phyloP scores from a whole-genome alignment of 306 rosid species.

The Vigna trinervia region DNA sequence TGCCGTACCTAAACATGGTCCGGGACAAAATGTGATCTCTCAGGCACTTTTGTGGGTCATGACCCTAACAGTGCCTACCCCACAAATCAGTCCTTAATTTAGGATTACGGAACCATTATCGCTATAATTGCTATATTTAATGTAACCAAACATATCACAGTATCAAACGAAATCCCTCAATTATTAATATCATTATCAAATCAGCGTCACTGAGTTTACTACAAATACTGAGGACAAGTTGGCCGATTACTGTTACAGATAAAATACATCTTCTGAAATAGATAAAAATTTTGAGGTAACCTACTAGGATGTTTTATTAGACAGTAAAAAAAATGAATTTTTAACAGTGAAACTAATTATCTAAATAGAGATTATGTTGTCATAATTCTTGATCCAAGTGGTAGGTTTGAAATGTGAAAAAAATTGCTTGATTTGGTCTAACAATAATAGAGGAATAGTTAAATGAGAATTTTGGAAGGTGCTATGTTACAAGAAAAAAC shows the following conservation, averaged over 20 bases:
- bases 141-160: background rate
- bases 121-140: background rate
- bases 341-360: no score
- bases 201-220: background rate
- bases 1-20: slow-evolving; percentile 43
- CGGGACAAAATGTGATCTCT: slow-evolving; percentile 45
- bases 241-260: no score
- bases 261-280: no score
- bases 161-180: background rate
- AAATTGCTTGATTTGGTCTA: background rate
- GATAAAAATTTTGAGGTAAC: no score
- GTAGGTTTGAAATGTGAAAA: background rate
- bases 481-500: slow-evolving; percentile 12
- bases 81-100: slow-evolving; percentile 49
- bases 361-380: background rate
- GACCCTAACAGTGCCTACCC: slow-evolving; percentile 27
- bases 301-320: no score
- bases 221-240: background rate
- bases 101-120: slow-evolving; percentile 32
- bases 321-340: no score
- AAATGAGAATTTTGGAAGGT: slow-evolving; percentile 12
- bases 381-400: background rate
- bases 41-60: slow-evolving; percentile 50
- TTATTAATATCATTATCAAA: background rate
- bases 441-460: background rate